Percentiles rank a stretch among this genome's conserved stretches.
phyloP scores from a whole-genome alignment of 163 green algal genomes.

The Volvox carteri region DNA sequence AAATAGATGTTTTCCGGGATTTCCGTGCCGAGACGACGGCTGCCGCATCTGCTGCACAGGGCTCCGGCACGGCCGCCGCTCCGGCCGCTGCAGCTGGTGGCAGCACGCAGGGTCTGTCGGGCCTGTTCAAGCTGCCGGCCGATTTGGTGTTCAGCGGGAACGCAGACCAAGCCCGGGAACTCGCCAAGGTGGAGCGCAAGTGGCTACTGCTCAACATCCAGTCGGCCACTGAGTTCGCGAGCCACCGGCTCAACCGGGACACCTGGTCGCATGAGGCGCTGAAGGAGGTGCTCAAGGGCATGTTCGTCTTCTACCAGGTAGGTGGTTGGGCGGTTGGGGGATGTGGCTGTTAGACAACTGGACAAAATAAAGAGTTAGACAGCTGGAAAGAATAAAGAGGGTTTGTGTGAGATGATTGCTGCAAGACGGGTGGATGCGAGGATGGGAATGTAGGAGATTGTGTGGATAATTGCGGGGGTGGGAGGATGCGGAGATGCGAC shows the following conservation, averaged over 20 bases:
- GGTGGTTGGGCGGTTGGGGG: neutral
- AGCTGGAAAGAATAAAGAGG: no score
- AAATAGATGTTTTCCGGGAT: slow-evolving; percentile 78
- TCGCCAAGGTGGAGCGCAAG: slow-evolving; percentile 53
- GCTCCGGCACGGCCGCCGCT: neutral
- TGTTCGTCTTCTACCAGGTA: slow-evolving; percentile 85
- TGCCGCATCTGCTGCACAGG: neutral
- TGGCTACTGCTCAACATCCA: slow-evolving; percentile 90
- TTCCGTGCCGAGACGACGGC: slow-evolving; percentile 63
- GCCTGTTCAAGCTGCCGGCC: slow-evolving; percentile 81
- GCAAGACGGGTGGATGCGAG: no score
- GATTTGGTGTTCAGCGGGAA: slow-evolving; percentile 75
- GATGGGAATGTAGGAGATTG: no score
- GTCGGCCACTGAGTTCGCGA: slow-evolving; percentile 78
- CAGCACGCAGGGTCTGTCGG: slow-evolving; percentile 63
- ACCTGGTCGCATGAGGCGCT: slow-evolving; percentile 79
- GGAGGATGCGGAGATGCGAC: no score
- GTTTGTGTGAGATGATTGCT: no score
- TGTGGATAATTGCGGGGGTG: no score
- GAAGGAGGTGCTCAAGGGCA: slow-evolving; percentile 70
- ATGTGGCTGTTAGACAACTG: no score
- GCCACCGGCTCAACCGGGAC: slow-evolving; percentile 83
- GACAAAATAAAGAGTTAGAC: no score
- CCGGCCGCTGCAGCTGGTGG: neutral
- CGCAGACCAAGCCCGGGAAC: slow-evolving; percentile 72